Conservation (phyloP, 352 stramenopile genomes). For the Aphanomyces stellatus region DNA sequence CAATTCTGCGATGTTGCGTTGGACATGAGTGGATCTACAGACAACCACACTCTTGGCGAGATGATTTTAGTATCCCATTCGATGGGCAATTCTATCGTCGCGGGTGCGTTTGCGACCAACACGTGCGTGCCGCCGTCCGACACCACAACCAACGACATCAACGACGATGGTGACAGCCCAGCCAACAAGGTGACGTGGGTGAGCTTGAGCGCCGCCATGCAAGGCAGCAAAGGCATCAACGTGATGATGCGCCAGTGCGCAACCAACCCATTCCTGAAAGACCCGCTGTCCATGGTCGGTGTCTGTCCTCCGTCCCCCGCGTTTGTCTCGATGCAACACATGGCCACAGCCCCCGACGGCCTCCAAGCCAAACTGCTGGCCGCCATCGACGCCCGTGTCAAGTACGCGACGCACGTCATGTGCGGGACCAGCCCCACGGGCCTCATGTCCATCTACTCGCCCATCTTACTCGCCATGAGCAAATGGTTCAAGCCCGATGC, state of each 20-base stretch:
- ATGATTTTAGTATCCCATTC: constrained; percentile 58
- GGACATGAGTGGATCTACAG: constrained; percentile 25
- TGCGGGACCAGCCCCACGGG: constrained; percentile 36
- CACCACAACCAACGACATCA: too few species aligned
- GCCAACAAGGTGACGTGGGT: constrained; percentile 26
- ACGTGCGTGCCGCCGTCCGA: too few species aligned
- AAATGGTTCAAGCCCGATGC: constrained; percentile 27
- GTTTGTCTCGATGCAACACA: constrained; percentile 30
- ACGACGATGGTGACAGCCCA: constrained; percentile 29
- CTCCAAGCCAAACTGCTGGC: constrained; percentile 27
- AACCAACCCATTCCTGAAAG: constrained; percentile 20
- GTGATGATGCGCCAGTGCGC: neutral
- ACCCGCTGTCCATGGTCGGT: constrained; percentile 27
- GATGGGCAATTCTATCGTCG: constrained; percentile 49
- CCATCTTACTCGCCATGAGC: constrained; percentile 26
- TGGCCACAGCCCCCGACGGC: constrained; percentile 30
- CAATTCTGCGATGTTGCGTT: constrained; percentile 31
- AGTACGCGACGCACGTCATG: constrained; percentile 34
- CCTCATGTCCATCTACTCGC: constrained; percentile 31
- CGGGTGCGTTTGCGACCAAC: constrained; percentile 39
- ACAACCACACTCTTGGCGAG: constrained; percentile 35
- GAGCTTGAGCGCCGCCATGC: constrained; percentile 24
- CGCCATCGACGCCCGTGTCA: constrained; percentile 26
- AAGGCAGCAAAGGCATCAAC: constrained; percentile 18
- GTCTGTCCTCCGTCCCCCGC: constrained; percentile 33